Percentiles rank a stretch among this genome's conserved stretches.
These are phyloP conservation scores for Trametes hirsuta DNA, from an alignment of 1,284 basidiomycete genomes.

Conservation along the genomic window DNA sequence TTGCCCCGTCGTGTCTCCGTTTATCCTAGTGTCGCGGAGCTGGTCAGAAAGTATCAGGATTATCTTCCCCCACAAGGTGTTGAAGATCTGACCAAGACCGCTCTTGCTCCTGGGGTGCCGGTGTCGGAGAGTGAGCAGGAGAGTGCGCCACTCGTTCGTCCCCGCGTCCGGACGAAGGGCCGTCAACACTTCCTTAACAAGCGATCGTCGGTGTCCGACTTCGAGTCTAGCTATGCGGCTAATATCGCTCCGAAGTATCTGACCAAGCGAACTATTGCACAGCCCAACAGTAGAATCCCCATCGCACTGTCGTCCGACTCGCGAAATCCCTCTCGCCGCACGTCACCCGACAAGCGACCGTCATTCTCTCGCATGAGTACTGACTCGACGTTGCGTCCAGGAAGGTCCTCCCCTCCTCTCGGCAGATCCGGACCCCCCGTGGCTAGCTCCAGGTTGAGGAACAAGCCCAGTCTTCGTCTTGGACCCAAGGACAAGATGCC, in stretches of 20 bases:
- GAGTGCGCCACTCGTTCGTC: conserved; percentile 44
- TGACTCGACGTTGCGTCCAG: conserved; percentile 35
- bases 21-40: conserved; percentile 77
- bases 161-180: conserved; percentile 46
- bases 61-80: conserved; percentile 73
- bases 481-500: conserved; percentile 51
- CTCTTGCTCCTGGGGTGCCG: conserved; percentile 57
- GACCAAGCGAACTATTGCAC: conserved; percentile 48
- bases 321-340: conserved; percentile 59
- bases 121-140: conserved; percentile 78
- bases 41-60: conserved; percentile 84
- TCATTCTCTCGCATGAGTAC: conserved; percentile 32
- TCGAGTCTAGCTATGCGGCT: conserved; percentile 87
- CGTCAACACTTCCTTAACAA: conserved; percentile 46
- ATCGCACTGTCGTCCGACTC: conserved; percentile 55
- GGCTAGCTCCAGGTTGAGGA: conserved; percentile 37
- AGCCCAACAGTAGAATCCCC: conserved; percentile 51
- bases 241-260: conserved; percentile 78
- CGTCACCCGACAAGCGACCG: conserved; percentile 73
- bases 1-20: conserved; percentile 68
- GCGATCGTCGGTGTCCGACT: conserved; percentile 78
- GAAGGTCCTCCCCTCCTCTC: conserved; percentile 20
- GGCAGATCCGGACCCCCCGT: conserved; percentile 16
- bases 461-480: conserved; percentile 45
- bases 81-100: conserved; percentile 69